Base-by-base conservation (phyloP, 2,329 filamentous ascomycete species). In the Monosporascus cannonballus region DNA sequence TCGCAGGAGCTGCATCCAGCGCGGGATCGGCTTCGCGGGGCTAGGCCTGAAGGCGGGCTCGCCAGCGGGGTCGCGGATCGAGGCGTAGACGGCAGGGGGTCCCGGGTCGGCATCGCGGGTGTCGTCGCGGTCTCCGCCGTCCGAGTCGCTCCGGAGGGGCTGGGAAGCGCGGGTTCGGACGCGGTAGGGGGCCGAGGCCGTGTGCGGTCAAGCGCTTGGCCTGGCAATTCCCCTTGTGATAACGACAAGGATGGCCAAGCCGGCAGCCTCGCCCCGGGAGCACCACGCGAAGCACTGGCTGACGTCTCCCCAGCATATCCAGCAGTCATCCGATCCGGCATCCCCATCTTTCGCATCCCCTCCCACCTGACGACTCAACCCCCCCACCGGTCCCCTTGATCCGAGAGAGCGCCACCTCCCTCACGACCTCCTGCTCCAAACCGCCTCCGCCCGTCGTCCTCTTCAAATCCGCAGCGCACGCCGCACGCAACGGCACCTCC, bases 401-500 rank as follows among this genome's bases (percentile, higher is more conserved):
- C 51, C 71, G 72, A 38, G 67, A 64, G 56, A 81, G 51, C 0
- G 76, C 76, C 58, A 66, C 74, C 51, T 73, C 66, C 41, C 76
- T 56, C 4, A 76, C 54, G 0, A 58, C 59, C 25, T 64, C 59
- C 24, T 65, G 64, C 5, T 62, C 60, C 30, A 65, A 49, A 38
- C 61, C 60, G 47, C 73, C 71, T 2, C 63, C 59, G 9, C 11
- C 24, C 42, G 17, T 45, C 24, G 14, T 22, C 3, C 17, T 25
- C 52, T 77, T 75, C 20, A 66, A 65, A 47, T 73, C 72, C 4
- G 71, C 65, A 15, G 69, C 61, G 58, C 78, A 83, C 48, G 70
- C 63, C 24, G 66, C 70, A 65, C 80, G 83, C 11, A 81, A 64
- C 1, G 80, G 80, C 7, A 78, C 66, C 51, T 72, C 66, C 1